Conservation (phyloP, 768 basidiomycete species). For the Leccinum ochraceum region DNA sequence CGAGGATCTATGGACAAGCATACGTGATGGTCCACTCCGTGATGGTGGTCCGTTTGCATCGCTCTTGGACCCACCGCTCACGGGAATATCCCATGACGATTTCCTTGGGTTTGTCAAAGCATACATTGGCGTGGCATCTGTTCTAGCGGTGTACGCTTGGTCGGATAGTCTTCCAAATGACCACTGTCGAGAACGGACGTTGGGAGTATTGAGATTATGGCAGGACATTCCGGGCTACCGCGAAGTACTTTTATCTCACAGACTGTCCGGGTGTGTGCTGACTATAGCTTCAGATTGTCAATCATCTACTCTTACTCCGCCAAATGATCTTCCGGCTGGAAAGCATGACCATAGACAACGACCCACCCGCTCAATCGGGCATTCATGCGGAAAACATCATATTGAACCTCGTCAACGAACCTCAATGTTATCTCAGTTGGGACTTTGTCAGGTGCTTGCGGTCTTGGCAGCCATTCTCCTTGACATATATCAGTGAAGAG, state of each 20-base stretch:
- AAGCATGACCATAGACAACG: conserved; percentile 67
- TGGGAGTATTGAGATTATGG: conserved; percentile 52
- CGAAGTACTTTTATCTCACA: conserved; percentile 48
- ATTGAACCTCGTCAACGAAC: conserved; percentile 58
- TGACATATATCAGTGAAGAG: conserved; percentile 61
- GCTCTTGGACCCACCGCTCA: conserved; percentile 36
- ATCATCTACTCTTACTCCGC: conserved; percentile 68
- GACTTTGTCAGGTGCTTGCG: conserved; percentile 62
- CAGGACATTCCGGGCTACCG: conserved; percentile 62
- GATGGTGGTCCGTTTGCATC: conserved; percentile 38
- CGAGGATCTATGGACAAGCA: conserved; percentile 42
- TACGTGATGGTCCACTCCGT: conserved; percentile 18
- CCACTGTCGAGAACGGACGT: conserved; percentile 59
- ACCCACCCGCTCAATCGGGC: conserved; percentile 60
- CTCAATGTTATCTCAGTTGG: conserved; percentile 56
- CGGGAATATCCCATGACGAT: conserved; percentile 47
- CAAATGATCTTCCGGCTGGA: conserved; percentile 73
- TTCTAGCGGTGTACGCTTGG: conserved; percentile 77
- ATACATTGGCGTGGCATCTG: conserved; percentile 63
- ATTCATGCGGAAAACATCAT: conserved; percentile 72
- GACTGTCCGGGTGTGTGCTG: conserved; percentile 19
- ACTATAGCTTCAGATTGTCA: conserved; percentile 52
- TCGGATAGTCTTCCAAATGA: conserved; percentile 73
- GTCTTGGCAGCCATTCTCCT: conserved; percentile 59
- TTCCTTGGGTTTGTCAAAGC: conserved; percentile 68